A percentile compares a stretch with the other conserved stretches of the same genome.
phyloP scores from a whole-genome alignment of 108 stramenopile species.

The Mayamaea pseudoterrestris region DNA sequence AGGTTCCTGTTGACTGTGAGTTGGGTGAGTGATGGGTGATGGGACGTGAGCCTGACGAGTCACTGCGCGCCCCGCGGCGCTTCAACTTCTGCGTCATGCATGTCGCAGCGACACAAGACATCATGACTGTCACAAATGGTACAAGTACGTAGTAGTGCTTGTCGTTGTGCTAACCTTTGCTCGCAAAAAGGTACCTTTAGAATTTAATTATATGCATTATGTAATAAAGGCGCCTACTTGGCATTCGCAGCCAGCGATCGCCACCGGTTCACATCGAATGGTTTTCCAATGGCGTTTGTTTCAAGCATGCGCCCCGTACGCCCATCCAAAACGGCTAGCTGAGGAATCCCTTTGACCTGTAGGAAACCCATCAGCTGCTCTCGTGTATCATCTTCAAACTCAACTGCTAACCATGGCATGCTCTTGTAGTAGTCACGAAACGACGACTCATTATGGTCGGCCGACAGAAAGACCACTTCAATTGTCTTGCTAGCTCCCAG shows the following conservation, averaged over 20 bases:
- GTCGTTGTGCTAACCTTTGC: too few species aligned
- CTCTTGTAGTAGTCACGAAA: conserved; percentile 57
- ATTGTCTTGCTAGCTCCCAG: conserved; percentile 13
- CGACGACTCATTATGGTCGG: conserved; percentile 62
- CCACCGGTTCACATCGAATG: conserved; percentile 47
- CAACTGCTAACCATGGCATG: conserved; percentile 83
- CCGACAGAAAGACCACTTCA: conserved; percentile 79
- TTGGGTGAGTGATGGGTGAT: too few species aligned
- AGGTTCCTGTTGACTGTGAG: too few species aligned
- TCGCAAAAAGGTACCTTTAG: too few species aligned
- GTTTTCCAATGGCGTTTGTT: conserved; percentile 55
- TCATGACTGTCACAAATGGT: too few species aligned
- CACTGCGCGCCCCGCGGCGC: too few species aligned
- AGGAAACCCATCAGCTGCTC: conserved; percentile 45
- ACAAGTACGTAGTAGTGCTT: too few species aligned
- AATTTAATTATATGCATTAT: too few species aligned
- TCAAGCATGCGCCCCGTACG: conserved; percentile 59
- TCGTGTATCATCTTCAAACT: conserved; percentile 54
- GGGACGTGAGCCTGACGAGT: too few species aligned
- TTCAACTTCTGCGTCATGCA: too few species aligned
- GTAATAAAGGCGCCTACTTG: too few species aligned
- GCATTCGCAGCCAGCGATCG: conserved; percentile 12
- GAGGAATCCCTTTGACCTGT: conserved; percentile 56
- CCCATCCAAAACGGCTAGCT: conserved; percentile 65
- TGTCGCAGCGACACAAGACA: too few species aligned